Evolutionary conservation across 371 early-diverging fungal species (phyloP), one percentile per base, ranked within the genome.

Genomic region (Caulochytrium protostelioides): DNA sequence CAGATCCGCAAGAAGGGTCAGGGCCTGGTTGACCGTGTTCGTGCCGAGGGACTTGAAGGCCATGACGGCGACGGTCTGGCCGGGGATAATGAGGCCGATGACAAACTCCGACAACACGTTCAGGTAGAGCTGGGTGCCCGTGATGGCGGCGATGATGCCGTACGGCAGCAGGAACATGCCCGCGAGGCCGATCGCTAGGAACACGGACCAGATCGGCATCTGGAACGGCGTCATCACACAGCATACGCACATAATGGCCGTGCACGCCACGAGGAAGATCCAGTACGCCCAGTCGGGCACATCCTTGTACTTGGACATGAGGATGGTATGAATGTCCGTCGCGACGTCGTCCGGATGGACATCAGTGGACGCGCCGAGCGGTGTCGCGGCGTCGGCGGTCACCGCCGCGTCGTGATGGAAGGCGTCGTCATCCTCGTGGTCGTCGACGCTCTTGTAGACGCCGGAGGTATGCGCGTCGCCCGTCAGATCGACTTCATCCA

Each of bases 101-200:
- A 60, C 20, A 20, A 60, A 42, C 44, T 60, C 55, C 8, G 49
- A 43, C 21, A 59, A 25, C 32, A 59, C 55, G 35, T 50, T 55
- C 18, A 55, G 22, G 24, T 45, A 44, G 28, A 49, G 40, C 13
- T 42, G 40, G 30, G 20, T 14, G 13, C 54, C 54, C 2, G 51
- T 36, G 18, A 52, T 14, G 24, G 49, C 58, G 22, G 38, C 44
- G 24, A 57, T 39, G 18, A 50, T 38, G 22, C 58, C 52, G 28
- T 82, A 65, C 1, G 89, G 83, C 3, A 87, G 46, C 4, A 78
- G 59, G 45, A 82, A 71, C 34, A 75, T 42, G 13, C 59, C 42
- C 15, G 75, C 55, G 3, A 83, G 46, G 17, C 50, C 44, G 21
- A 77, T 61, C 22, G 79, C 79, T 9, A 81, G 32, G 27, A 68